Evolutionary conservation across 352 stramenopile species (phyloP).

Genomic region (Globisporangium nunn): DNA sequence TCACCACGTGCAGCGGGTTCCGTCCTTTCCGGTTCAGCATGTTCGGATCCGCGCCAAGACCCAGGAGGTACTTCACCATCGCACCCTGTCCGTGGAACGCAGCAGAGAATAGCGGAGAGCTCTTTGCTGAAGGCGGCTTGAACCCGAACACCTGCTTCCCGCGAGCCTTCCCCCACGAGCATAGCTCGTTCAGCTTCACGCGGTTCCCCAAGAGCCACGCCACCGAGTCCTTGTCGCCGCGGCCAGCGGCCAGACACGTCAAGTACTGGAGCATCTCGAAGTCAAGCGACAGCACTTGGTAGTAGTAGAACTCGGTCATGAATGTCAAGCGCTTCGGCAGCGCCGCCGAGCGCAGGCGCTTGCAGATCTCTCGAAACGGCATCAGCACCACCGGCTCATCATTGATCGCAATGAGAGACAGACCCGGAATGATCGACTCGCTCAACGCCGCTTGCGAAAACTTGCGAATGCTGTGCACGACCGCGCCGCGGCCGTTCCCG

Average conservation of each 20-base stretch:
- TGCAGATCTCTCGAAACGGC: slow-evolving; percentile 72
- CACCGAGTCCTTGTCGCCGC: slow-evolving; percentile 65
- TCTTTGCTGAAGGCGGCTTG: slow-evolving; percentile 43
- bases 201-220: slow-evolving; percentile 44
- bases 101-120: slow-evolving; percentile 57
- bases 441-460: slow-evolving; percentile 76
- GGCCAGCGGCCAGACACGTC: slow-evolving; percentile 55
- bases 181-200: slow-evolving; percentile 56
- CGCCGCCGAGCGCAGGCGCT: slow-evolving; percentile 43
- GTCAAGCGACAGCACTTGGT: slow-evolving; percentile 70
- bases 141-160: slow-evolving; percentile 73
- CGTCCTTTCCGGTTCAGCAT: slow-evolving; percentile 50
- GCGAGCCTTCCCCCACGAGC: slow-evolving; percentile 60
- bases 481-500: slow-evolving; percentile 62
- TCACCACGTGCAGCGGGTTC: slow-evolving; percentile 62
- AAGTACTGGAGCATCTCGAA: slow-evolving; percentile 78
- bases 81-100: slow-evolving; percentile 41
- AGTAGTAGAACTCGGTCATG: slow-evolving; percentile 82
- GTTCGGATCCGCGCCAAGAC: slow-evolving; percentile 40
- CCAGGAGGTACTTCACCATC: slow-evolving; percentile 66
- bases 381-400: slow-evolving; percentile 74
- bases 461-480: slow-evolving; percentile 74
- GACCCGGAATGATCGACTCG: slow-evolving; percentile 49
- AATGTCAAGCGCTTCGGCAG: slow-evolving; percentile 81
- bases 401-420: slow-evolving; percentile 80